Evolutionary conservation across 768 basidiomycete genomes (phyloP), one percentile per base, ranked within the genome.

Genomic region (Rhizopogon sp.): DNA sequence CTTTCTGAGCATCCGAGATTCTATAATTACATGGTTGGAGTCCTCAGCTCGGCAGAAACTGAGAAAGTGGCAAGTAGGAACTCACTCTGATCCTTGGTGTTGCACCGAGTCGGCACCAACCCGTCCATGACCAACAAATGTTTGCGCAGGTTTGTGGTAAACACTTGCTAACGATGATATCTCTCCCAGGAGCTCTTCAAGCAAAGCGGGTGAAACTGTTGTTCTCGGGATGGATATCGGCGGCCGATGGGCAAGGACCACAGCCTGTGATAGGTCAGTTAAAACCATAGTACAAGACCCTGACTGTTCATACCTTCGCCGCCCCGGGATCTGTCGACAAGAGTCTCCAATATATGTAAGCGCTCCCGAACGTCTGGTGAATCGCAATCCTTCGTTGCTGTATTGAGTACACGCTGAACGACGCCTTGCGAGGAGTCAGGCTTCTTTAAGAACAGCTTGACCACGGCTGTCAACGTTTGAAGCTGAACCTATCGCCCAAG

Each of bases 341-440:
- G 58, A 99, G 66, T 57, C 97, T 79, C 97, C 97, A 99, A 65
- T 98, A 98, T 40, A 98, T 96, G 66, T 98, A 99, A 1, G 97
- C n/a, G n/a, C n/a, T n/a, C n/a, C n/a, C n/a, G n/a, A n/a, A n/a
- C n/a, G n/a, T n/a, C n/a, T n/a, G n/a, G n/a, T n/a, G n/a, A n/a
- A n/a, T 99, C 97, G 62, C 94, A 37, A 37, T 13, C 35, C 35
- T 37, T 37, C 35, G 11, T 13, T 37, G 35, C 35, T 13, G 35
- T 37, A 13, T 37, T 13, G 35, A 37, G 35, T 11, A 37, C 35
- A 37, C 10, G 13, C 11, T 37, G 35, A 37, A 37, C 35, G 35
- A 13, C 35, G 97, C 80, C 88, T 68, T 98, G 96, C 37, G 95
- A 89, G 25, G 84, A 81, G 62, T 98, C 96, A 0, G 96, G 95